Conservation (phyloP, 768 basidiomycete genomes). For the Lentinula edodes region DNA sequence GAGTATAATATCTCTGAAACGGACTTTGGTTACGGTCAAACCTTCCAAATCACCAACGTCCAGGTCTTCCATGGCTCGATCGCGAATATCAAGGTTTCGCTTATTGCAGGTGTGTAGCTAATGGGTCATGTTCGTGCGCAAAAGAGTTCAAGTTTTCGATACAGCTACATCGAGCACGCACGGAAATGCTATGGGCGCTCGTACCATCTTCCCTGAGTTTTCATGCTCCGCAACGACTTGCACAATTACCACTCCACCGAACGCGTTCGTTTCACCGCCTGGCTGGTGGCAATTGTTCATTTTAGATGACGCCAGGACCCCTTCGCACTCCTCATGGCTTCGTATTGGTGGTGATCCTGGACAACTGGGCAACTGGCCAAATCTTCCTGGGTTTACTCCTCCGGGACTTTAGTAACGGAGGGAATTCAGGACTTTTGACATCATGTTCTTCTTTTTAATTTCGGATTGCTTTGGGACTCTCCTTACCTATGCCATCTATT, state of each 20-base stretch:
- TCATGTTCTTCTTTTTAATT: neutral
- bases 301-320: conserved; percentile 66
- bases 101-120: conserved; percentile 50
- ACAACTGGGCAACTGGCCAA: conserved; percentile 67
- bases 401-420: neutral
- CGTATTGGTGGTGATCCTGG: conserved; percentile 77
- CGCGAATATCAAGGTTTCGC: conserved; percentile 49
- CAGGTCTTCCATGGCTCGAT: conserved; percentile 37
- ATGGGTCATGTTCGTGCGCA: neutral
- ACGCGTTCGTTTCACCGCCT: conserved; percentile 61
- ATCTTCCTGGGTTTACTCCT: conserved; percentile 57
- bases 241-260: conserved; percentile 74
- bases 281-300: conserved; percentile 76
- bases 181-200: conserved; percentile 70
- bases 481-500: no score
- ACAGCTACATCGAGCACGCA: conserved; percentile 71
- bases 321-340: conserved; percentile 69
- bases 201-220: conserved; percentile 71
- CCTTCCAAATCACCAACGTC: conserved; percentile 49
- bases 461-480: neutral
- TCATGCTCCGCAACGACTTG: conserved; percentile 64
- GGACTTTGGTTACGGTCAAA: conserved; percentile 59
- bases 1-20: conserved; percentile 48
- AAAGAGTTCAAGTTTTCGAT: conserved; percentile 1
- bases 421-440: neutral